phyloP scores from a whole-genome alignment of 306 rosid genomes.

The Hippophae gyantsensis region DNA sequence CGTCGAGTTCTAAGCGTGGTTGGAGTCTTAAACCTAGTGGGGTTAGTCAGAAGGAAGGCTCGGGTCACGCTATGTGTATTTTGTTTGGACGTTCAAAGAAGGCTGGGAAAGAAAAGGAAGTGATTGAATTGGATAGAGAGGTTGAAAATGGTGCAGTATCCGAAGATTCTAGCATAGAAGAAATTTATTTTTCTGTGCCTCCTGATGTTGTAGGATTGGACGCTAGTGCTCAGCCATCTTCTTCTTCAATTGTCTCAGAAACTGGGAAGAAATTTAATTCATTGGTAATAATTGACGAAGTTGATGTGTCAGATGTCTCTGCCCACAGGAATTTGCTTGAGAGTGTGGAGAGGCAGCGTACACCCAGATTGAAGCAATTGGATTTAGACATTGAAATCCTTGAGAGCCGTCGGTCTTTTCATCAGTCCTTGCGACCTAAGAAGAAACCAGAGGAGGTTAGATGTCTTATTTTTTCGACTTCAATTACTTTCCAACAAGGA shows the following conservation, averaged over 20 bases:
- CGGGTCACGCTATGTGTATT: slow-evolving; percentile 30
- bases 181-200: not conserved
- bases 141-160: slow-evolving; percentile 15
- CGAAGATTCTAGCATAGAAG: slow-evolving; percentile 49
- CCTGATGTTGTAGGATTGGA: slow-evolving; percentile 28
- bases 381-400: slow-evolving; percentile 38
- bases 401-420: slow-evolving; percentile 32
- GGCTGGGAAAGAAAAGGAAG: slow-evolving; percentile 31
- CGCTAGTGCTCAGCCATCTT: slow-evolving; percentile 25
- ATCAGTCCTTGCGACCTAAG: slow-evolving; percentile 37
- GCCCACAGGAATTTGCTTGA: slow-evolving; percentile 64
- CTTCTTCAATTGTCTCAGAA: slow-evolving; percentile 36
- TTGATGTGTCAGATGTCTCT: slow-evolving; percentile 19
- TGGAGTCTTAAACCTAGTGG: slow-evolving; percentile 1
- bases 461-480: no score
- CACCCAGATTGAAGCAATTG: slow-evolving; percentile 24
- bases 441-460: slow-evolving; percentile 50
- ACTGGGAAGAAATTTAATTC: slow-evolving; percentile 28
- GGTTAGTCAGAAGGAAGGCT: slow-evolving; percentile 5
- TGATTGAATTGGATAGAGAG: slow-evolving; percentile 42
- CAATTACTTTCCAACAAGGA: no score
- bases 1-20: not conserved
- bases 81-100: slow-evolving; percentile 7
- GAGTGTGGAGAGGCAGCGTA: slow-evolving; percentile 19
- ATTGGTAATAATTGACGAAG: slow-evolving; percentile 25